Percentiles rank a stretch among this genome's conserved stretches.
phyloP scores from a whole-genome alignment of 805 yeast genomes.

The Brettanomyces sp. region DNA sequence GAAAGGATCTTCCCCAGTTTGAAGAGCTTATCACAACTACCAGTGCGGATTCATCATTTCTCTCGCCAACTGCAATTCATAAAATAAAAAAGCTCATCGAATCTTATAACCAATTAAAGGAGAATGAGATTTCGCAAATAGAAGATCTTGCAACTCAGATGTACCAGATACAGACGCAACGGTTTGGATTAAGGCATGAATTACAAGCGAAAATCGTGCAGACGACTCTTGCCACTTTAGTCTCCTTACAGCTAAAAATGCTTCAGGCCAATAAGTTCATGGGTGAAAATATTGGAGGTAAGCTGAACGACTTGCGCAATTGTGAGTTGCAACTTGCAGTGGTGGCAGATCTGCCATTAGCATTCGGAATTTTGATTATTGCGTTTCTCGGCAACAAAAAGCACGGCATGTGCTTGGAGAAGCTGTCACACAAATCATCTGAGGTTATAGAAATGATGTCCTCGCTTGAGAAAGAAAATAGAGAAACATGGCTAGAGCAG shows the following conservation, averaged over 20 bases:
- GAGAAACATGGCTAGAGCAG: slow-evolving; percentile 55
- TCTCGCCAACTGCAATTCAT: slow-evolving; percentile 16
- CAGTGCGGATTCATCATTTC: slow-evolving; percentile 16
- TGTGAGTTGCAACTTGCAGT: slow-evolving; percentile 23
- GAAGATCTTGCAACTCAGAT: slow-evolving; percentile 25
- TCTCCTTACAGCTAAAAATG: slow-evolving; percentile 29
- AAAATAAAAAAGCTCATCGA: slow-evolving; percentile 15
- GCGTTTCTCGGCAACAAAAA: slow-evolving; percentile 51
- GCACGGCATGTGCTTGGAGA: slow-evolving; percentile 39
- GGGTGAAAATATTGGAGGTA: slow-evolving; percentile 22
- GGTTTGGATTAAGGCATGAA: slow-evolving; percentile 24
- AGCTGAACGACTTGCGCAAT: slow-evolving; percentile 22
- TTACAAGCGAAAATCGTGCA: slow-evolving; percentile 27
- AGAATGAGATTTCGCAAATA: slow-evolving; percentile 23
- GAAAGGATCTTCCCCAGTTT: slow-evolving; percentile 20
- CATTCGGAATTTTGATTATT: slow-evolving; percentile 61
- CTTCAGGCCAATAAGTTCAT: slow-evolving; percentile 24
- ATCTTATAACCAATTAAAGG: slow-evolving; percentile 13
- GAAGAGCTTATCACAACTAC: slow-evolving; percentile 23
- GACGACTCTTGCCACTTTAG: slow-evolving; percentile 24
- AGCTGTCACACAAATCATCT: slow-evolving; percentile 30
- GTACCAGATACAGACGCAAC: slow-evolving; percentile 27
- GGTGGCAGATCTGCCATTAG: slow-evolving; percentile 58
- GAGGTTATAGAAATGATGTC: slow-evolving; percentile 50
- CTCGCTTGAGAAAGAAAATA: slow-evolving; percentile 44